Evolutionary conservation across 2,329 filamentous ascomycete genomes (phyloP).

Genomic region (Dothidotthia symphoricarpi): DNA sequence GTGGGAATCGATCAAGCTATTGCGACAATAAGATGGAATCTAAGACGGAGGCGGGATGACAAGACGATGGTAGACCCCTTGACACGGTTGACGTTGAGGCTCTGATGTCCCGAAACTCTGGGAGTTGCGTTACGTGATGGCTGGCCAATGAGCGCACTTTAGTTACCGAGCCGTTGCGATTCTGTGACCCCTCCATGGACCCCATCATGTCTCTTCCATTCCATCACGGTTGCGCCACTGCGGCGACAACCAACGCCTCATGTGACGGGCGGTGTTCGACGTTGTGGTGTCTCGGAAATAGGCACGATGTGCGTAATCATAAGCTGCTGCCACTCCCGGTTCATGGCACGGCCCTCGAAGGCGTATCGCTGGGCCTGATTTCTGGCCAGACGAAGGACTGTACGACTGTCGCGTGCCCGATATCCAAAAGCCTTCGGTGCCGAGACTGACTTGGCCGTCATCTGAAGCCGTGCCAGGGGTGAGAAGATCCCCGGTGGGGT

Average conservation of each 20-base stretch:
- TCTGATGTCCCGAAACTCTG: slow-evolving; percentile 12
- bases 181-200: slow-evolving; percentile 7
- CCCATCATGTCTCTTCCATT: slow-evolving; percentile 11
- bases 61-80: slow-evolving; percentile 33
- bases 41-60: slow-evolving; percentile 13
- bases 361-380: slow-evolving; percentile 6
- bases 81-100: slow-evolving; percentile 43
- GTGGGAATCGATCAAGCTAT: slow-evolving; percentile 27
- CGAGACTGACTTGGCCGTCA: no score
- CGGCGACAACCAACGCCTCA: slow-evolving; percentile 3
- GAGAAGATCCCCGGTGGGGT: neutral
- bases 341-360: slow-evolving; percentile 1
- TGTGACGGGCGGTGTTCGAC: no score
- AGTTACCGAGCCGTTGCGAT: slow-evolving; percentile 12
- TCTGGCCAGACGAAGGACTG: slow-evolving; percentile 3
- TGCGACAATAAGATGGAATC: slow-evolving; percentile 11
- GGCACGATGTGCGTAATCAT: slow-evolving; percentile 12
- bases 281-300: slow-evolving; percentile 1
- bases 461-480: no score
- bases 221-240: slow-evolving; percentile 6
- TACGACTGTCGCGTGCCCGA: slow-evolving; percentile 5
- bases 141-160: slow-evolving; percentile 17
- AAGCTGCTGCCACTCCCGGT: slow-evolving; percentile 2
- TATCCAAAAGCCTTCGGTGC: neutral
- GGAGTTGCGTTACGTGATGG: slow-evolving; percentile 23